Evolutionary conservation across 2,329 filamentous ascomycete species (phyloP), one percentile per base, ranked within the genome.

Genomic region (Colletotrichum agaves): DNA sequence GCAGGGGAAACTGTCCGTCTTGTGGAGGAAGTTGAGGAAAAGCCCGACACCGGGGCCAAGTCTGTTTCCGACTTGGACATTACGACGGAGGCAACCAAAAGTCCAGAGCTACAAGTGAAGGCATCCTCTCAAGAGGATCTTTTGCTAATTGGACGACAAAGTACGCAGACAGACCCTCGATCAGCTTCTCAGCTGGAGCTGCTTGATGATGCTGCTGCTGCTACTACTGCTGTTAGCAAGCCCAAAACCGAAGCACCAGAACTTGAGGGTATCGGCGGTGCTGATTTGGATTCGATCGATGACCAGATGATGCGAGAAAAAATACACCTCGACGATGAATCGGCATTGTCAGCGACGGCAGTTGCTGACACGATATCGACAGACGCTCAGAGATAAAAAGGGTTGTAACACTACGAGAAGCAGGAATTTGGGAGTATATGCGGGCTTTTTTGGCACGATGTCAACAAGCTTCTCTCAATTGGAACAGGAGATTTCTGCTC

Each of bases 191-290:
- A 44, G n/a, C 41, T 44, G 17, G 27, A 27, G 27, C 27, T 27
- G 27, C 27, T 27, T 6, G 27, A 8, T 27, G 27, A 27, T 27
- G 27, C 27, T 27, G 27, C 27, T 27, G 27, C 27, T 27, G 27
- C 27, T 27, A 7, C 27, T 7, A 27, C 23, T 52, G 19, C 37
- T 35, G 17, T 27, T 65, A 58, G 41, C 63, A 73, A 10, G 39
- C 64, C n/a, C 70, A 67, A 6, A 61, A 39, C 52, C 41, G 56
- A 69, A 11, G 44, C 57, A n/a, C 57, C 68, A 8, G 69, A 70
- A 12, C 67, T 76, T 13, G 68, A 72, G 19, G 74, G 74, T n/a
- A 71, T 75, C 11, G 74, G 74, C 11, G 73, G 72, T 31, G 73
- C 71, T 7, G 64, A 73, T 47, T 35, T 71, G 39, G 69, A 60